These are phyloP conservation scores for Miscanthus lutarioriparius DNA, from an alignment of 176 grass and related monocot genomes.

Conservation along the genomic window DNA sequence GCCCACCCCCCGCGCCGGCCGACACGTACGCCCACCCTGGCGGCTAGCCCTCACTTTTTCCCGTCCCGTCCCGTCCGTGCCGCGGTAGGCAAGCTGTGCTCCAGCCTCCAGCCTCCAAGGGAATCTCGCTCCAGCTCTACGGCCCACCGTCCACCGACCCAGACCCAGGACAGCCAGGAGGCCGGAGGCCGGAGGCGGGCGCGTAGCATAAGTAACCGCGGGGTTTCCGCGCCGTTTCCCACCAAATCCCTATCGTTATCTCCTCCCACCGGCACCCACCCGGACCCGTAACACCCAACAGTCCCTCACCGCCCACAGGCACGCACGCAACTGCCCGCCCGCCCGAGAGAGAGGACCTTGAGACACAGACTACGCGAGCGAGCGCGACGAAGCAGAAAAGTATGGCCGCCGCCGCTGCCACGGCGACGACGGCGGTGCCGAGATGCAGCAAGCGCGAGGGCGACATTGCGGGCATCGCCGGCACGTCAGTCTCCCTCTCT, in stretches of 20 bases:
- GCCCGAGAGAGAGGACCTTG: background rate
- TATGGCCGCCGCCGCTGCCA: slow-evolving; percentile 37
- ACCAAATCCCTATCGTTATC: slow-evolving; percentile 36
- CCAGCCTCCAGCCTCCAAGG: background rate
- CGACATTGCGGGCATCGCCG: slow-evolving; percentile 13
- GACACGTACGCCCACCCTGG: background rate
- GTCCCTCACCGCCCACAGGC: background rate
- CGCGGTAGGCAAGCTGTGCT: background rate
- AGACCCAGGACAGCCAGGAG: background rate
- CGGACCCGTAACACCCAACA: slow-evolving; percentile 31
- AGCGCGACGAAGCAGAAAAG: background rate
- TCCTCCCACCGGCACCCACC: background rate
- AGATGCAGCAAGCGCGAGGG: slow-evolving; percentile 37
- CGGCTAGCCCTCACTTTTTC: background rate
- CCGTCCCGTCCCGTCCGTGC: slow-evolving; percentile 12
- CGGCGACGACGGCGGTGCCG: background rate
- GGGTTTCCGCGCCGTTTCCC: background rate
- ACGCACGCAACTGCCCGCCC: background rate
- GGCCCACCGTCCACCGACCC: background rate
- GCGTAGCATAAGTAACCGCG: slow-evolving; percentile 14
- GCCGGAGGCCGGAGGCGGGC: background rate
- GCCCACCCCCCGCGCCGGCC: background rate
- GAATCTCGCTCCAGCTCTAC: background rate
- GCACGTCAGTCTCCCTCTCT: slow-evolving; percentile 18
- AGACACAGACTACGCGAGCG: background rate